Evolutionary conservation across 78 protist species (phyloP), one percentile per base, ranked within the genome.

Genomic region (Dictyostelium firmibasis): DNA sequence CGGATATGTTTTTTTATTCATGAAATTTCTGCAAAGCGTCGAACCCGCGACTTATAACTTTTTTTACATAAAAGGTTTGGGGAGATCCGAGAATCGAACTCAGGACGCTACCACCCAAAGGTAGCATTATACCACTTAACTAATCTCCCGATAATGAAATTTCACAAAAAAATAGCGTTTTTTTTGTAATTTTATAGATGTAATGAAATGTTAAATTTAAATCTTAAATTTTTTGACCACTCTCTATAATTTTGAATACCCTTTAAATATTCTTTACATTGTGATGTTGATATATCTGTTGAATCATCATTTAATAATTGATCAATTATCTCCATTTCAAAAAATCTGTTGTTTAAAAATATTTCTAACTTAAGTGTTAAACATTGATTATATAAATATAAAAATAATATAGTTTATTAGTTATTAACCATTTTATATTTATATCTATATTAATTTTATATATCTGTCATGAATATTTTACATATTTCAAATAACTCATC

Each of bases 81-180:
- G 84, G 84, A 79, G 36, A 79, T 79, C 84, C 84, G 84, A 79
- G 84, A 79, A 79, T 79, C 84, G 84, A 79, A 79, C 84, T 79
- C 84, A 79, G 84, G 84, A 79, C 84, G 84, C 84, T 79, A 79
- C 84, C 84, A 79, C 84, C 84, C 84, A 79, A 79, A 79, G 84
- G 84, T 79, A 79, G 84, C 84, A 79, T 79, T 79, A 79, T 79
- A 79, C 84, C 84, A 79, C 84, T 79, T 79, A 79, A 79, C 84
- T 79, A 79, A 79, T 79, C 36, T 79, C 84, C 84, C 84, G 1
- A 3, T 50, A 41, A 41, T 50, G 20, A 16, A 50, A n/a, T n/a
- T n/a, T n/a, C n/a, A n/a, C n/a, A n/a, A n/a, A n/a, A n/a, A n/a
- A n/a, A n/a, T n/a, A n/a, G n/a, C n/a, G n/a, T n/a, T n/a, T n/a